Conservation (phyloP, 192 early-diverging fungal species). For the Spinellus fusiger region DNA sequence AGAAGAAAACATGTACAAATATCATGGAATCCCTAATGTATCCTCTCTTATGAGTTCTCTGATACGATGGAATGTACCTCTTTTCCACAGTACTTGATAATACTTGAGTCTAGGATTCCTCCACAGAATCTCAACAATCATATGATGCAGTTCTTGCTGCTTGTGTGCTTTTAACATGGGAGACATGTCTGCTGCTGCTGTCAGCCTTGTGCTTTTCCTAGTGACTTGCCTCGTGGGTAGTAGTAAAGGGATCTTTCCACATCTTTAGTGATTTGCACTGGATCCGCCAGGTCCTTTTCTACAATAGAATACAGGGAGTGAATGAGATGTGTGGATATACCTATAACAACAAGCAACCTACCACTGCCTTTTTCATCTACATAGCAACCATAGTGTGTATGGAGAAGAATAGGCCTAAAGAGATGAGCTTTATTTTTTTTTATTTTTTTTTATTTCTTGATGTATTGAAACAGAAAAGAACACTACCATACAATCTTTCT, state of each 20-base stretch:
- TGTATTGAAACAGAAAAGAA: no score
- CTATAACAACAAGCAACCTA: background rate
- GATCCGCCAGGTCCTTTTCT: constrained; percentile 31
- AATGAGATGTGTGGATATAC: background rate
- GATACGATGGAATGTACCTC: constrained; percentile 29
- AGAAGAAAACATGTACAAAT: constrained; percentile 44
- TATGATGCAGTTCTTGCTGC: constrained; percentile 40
- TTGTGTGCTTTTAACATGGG: constrained; percentile 33
- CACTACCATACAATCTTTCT: constrained; percentile 27
- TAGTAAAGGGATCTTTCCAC: constrained; percentile 35
- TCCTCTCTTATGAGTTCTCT: background rate
- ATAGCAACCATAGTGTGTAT: constrained; percentile 30
- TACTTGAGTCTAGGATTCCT: constrained; percentile 58
- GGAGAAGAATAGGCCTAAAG: constrained; percentile 33
- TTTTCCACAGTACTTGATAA: constrained; percentile 45
- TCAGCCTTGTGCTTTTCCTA: no score
- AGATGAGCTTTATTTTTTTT: background rate
- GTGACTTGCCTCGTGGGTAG: constrained; percentile 33
- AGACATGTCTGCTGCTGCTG: constrained; percentile 16
- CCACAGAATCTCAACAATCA: constrained; percentile 46
- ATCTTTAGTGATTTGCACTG: constrained; percentile 32
- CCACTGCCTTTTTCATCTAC: constrained; percentile 32
- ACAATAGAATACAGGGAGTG: background rate
- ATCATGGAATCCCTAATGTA: constrained; percentile 34
- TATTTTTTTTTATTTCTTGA: background rate